These are phyloP conservation scores for Torulaspora gathmanii DNA, from an alignment of 805 yeast species.

Conservation along the genomic window DNA sequence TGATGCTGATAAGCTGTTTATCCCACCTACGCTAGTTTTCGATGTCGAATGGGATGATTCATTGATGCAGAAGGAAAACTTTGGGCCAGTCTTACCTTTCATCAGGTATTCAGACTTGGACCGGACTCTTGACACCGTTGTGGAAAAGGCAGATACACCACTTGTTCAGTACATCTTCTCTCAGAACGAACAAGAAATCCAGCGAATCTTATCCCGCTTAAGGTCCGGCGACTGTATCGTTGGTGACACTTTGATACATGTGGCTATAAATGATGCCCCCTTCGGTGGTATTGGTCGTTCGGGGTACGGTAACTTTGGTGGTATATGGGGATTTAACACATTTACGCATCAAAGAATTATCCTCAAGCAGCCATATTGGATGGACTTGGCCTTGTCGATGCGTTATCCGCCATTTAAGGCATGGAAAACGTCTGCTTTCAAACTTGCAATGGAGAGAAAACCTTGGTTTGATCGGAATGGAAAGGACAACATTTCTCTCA, in stretches of 20 bases:
- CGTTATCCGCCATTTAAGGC: constrained; percentile 62
- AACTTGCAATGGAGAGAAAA: constrained; percentile 29
- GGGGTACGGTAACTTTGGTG: constrained; percentile 83
- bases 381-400: constrained; percentile 51
- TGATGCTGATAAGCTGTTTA: constrained; percentile 41
- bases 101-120: constrained; percentile 47
- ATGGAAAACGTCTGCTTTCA: constrained; percentile 32
- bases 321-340: constrained; percentile 59
- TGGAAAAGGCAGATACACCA: constrained; percentile 62
- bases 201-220: constrained; percentile 45
- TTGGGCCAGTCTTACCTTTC: constrained; percentile 83
- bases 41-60: constrained; percentile 62
- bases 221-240: constrained; percentile 70
- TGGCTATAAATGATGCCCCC: constrained; percentile 62
- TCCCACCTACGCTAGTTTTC: constrained; percentile 70
- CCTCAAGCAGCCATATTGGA: constrained; percentile 59
- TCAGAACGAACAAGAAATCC: constrained; percentile 43
- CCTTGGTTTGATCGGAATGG: constrained; percentile 40
- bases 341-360: constrained; percentile 74
- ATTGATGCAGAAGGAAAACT: constrained; percentile 69
- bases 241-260: constrained; percentile 72
- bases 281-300: constrained; percentile 90
- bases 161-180: constrained; percentile 73
- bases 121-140: constrained; percentile 42
- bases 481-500: constrained; percentile 13